Base-by-base conservation (phyloP, 805 yeast genomes). In the Teunomyces stri region DNA sequence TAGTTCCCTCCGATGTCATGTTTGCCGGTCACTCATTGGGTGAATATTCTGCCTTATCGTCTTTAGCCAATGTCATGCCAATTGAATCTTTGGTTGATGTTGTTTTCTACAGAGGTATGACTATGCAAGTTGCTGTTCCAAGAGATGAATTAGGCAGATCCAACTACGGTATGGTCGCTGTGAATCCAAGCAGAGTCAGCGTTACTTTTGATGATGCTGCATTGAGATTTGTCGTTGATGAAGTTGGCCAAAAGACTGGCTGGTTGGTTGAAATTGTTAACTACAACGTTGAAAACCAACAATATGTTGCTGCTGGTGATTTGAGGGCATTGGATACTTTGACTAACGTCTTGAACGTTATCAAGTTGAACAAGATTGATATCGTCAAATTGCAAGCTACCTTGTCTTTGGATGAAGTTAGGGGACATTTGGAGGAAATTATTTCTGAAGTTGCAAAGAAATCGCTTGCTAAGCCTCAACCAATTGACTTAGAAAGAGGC, bases 121-220 rank as follows among this genome's bases (percentile, higher is more conserved):
- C 99, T 43, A 94, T 94, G 99, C 99, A 94, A 78, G 99, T 94
- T 56, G 99, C 99, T 42, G 99, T 94, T 56, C 98, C 98, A 66
- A 87, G 99, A 76, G 99, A 94, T 72, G 81, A 84, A 47, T 66
- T 72, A 44, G 99, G 99, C 43, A 87, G 98, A 75, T 94, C 99
- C 50, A 94, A 94, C 78, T 94, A 94, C 65, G 98, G 98, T 79
- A 94, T 94, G 99, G 82, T 89, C 76, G 99, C 99, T 45, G 91
- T 92, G 49, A 94, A 95, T 76, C 99, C 99, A 62, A 80, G 95
- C 52, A 85, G 99, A 73, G 86, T 94, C 53, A 82, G 87, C 47
- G 74, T 87, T 47, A 87, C 96, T 12, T 94, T 94, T 78, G 80
- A 81, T 62, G 98, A 94, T 69, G 86, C 94, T 53, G 97, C 97